Conservation (phyloP, 164 flowering plant species). For the Hamamelis virginiana region DNA sequence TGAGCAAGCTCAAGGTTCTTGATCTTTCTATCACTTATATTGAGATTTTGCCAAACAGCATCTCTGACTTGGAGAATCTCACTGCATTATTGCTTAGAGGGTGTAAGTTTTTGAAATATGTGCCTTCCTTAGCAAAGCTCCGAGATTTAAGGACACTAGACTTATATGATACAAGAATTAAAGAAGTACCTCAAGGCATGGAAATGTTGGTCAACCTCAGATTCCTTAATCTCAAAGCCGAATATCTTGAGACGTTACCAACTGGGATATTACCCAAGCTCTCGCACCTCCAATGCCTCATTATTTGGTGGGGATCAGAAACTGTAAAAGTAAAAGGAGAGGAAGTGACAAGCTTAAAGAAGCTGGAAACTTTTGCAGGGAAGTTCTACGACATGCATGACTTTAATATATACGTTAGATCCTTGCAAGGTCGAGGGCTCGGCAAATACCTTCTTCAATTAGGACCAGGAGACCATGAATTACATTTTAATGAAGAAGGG, state of each 20-base stretch:
- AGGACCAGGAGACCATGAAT: background rate
- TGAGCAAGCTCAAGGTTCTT: background rate
- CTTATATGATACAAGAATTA: slow-evolving; percentile 2
- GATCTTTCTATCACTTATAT: background rate
- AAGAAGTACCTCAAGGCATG: slow-evolving; percentile 21
- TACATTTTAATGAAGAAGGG: background rate
- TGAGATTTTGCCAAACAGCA: slow-evolving; percentile 14
- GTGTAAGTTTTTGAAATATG: slow-evolving; percentile 5
- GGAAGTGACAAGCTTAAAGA: background rate
- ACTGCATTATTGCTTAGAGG: slow-evolving; percentile 13
- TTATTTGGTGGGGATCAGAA: background rate
- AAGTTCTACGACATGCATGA: background rate
- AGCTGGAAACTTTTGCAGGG: background rate
- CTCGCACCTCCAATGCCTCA: background rate
- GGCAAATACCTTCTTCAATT: too few relatives aligned
- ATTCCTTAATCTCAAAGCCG: background rate
- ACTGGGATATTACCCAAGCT: slow-evolving; percentile 4
- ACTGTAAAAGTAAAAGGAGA: background rate
- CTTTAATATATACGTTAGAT: too few relatives aligned
- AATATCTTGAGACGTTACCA: background rate
- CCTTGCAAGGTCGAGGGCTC: background rate
- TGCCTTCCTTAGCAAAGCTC: slow-evolving; percentile 20
- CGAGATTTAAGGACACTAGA: slow-evolving; percentile 16
- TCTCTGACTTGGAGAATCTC: slow-evolving; percentile 14
- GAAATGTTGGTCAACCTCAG: slow-evolving; percentile 11